Base-by-base conservation (phyloP, 2,329 filamentous ascomycete species). In the Dactylella cylindrospora region DNA sequence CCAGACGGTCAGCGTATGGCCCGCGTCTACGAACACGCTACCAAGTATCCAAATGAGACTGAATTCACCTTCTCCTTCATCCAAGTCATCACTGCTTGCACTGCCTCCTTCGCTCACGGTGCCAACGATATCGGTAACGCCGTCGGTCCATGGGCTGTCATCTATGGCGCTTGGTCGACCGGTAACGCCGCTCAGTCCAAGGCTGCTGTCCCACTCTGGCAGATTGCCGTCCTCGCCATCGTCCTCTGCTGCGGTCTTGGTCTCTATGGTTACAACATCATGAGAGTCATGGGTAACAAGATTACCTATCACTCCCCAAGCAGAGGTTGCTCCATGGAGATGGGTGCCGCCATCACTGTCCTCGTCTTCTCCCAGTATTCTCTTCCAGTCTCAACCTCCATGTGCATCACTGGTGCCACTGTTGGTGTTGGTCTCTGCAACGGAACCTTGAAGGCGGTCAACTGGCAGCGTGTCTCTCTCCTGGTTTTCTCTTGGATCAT, bases 31-130 rank as follows among this genome's bases (percentile, higher is more conserved):
- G 57, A 62, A 43, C 38, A 62, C 31, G 81, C 79, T 1, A 72
- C 76, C 22, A 81, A 83, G 69, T 85, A 79, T 71, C 77, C 83
- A 68, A 84, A 85, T 72, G 77, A 79, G 64, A 75, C 78, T 66
- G 82, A 84, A 71, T 80, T 80, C 72, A 76, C 79, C 5, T 86
- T 84, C 74, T 83, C 81, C 2, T 86, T 83, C 68, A 76, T 85
- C 66, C 83, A 85, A 70, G 70, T 86, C 60, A 71, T 84, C 55
- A 85, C 84, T 25, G 84, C 84, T 55, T 84, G 83, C 74, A 86
- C 84, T 57, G 84, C 84, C 25, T 86, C 83, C 1, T 87, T 88
- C 68, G 83, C 84, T 1, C 84, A 86, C 72, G 83, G 83, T 19
- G 81, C 82, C 66, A 86, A 85, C 70, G 83, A 85, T 62, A 79